Evolutionary conservation across 371 early-diverging fungal genomes (phyloP), one percentile per base, ranked within the genome.

Genomic region (Coemansia sp.): DNA sequence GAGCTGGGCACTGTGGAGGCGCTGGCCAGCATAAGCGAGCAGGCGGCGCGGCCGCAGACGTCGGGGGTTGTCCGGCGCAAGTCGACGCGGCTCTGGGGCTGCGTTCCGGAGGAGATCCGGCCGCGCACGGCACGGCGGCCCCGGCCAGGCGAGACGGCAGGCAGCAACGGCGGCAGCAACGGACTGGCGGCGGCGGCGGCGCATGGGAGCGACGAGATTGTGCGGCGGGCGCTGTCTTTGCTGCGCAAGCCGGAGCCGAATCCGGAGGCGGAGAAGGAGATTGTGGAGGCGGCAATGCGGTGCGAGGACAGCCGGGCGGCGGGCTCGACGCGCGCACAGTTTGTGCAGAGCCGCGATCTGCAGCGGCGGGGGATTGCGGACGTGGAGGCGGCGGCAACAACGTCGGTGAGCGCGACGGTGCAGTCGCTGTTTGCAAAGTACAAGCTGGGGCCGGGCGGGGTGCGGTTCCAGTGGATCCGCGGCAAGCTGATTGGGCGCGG

Each of bases 401-500:
- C 40, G 35, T 60, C 60, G 5, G 76, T 62, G n/a, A 59, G 54
- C 40, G 66, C 70, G 16, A 55, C 66, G 11, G 69, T 60, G 50
- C 61, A 60, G 35, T 51, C 71, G 38, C 59, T 78, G 56, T 77
- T 77, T 66, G 62, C 59, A 53, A 71, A 71, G 55, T 77, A 66
- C 55, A 78, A 78, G 8, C 41, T 77, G 7, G 66, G 63, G 3
- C 52, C 59, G 34, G 78, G 54, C 12, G 76, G 58, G 6, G 69
- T 70, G 65, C 78, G 79, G 49, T 77, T 80, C 50, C 85, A 82
- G 62, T 95, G 94, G 90, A 84, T 88, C 52, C 88, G 86, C 59
- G 97, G 97, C 53, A 82, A 83, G 66, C 71, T 92, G 66, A 95
- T 99, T 65, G 99, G 99, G 12, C 88, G 92, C 68, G 99, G 99